Percentiles rank a stretch among this genome's conserved stretches.
phyloP scores from a whole-genome alignment of 305 asterid species.

The Fraxinus dipetala region DNA sequence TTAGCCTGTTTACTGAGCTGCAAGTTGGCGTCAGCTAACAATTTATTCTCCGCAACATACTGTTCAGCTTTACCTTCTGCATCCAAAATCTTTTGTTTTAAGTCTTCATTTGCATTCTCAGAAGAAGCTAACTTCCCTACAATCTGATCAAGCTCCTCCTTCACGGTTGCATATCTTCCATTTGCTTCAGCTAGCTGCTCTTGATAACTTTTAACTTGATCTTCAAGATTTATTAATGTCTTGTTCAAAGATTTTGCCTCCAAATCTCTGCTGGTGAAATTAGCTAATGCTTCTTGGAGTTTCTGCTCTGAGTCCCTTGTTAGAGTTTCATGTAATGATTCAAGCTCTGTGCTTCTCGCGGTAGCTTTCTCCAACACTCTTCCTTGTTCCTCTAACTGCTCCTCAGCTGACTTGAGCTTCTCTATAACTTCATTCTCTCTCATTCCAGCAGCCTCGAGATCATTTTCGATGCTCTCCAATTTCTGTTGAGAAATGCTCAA shows the following conservation, averaged over 20 bases:
- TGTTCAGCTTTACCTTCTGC: slow-evolving; percentile 54
- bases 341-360: slow-evolving; percentile 53
- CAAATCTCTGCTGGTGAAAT: slow-evolving; percentile 59
- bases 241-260: slow-evolving; percentile 62
- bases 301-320: slow-evolving; percentile 59
- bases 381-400: slow-evolving; percentile 61
- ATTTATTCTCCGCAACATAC: slow-evolving; percentile 51
- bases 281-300: slow-evolving; percentile 62
- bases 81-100: slow-evolving; percentile 49
- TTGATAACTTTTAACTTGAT: slow-evolving; percentile 52
- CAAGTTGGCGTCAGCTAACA: slow-evolving; percentile 50
- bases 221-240: slow-evolving; percentile 58
- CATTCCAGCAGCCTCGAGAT: slow-evolving; percentile 50
- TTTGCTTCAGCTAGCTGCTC: slow-evolving; percentile 62
- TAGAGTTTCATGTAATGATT: slow-evolving; percentile 52
- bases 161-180: slow-evolving; percentile 43
- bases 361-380: slow-evolving; percentile 54
- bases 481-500: slow-evolving; percentile 48
- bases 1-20: slow-evolving; percentile 51
- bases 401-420: slow-evolving; percentile 77
- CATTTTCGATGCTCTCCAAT: slow-evolving; percentile 62
- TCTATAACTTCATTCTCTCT: slow-evolving; percentile 53
- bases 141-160: slow-evolving; percentile 59
- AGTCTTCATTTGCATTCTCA: slow-evolving; percentile 48
- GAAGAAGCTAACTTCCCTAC: slow-evolving; percentile 50